Conservation (phyloP, 176 grass and related monocot genomes). For the Ensete ventricosum region DNA sequence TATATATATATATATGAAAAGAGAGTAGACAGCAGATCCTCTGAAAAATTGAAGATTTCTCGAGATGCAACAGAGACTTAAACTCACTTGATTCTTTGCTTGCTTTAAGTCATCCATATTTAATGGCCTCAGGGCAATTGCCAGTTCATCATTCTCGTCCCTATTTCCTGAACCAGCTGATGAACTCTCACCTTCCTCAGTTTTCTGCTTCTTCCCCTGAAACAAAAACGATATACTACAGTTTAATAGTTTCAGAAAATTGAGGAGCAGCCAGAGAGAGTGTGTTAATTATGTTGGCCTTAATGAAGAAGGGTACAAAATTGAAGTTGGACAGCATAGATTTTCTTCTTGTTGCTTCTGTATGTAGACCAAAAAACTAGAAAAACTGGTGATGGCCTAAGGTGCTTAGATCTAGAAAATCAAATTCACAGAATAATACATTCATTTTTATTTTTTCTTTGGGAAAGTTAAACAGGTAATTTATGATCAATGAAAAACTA, state of each 20-base stretch:
- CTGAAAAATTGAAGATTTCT: not conserved
- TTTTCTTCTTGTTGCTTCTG: not conserved
- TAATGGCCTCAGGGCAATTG: slow-evolving; percentile 51
- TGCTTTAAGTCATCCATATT: slow-evolving; percentile 89
- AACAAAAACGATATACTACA: not conserved
- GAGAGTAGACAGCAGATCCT: not conserved
- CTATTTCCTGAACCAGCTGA: slow-evolving; percentile 18
- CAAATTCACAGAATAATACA: not conserved
- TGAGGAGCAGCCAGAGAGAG: not conserved
- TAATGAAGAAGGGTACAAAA: not conserved
- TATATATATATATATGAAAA: not conserved
- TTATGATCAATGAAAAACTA: not conserved
- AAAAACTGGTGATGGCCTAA: too few species aligned
- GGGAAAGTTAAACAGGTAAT: not conserved
- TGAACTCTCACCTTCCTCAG: slow-evolving; percentile 11
- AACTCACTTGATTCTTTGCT: slow-evolving; percentile 83
- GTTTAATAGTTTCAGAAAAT: not conserved
- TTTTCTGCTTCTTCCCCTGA: slow-evolving; percentile 39
- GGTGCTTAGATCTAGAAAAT: not conserved
- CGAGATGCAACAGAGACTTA: not conserved
- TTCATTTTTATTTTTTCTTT: not conserved
- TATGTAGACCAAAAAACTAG: too few species aligned
- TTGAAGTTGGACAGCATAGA: not conserved
- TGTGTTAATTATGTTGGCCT: not conserved
- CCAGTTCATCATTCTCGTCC: slow-evolving; percentile 17